Conservation (phyloP, 1,284 basidiomycete genomes). For the Porodaedalea pini region DNA sequence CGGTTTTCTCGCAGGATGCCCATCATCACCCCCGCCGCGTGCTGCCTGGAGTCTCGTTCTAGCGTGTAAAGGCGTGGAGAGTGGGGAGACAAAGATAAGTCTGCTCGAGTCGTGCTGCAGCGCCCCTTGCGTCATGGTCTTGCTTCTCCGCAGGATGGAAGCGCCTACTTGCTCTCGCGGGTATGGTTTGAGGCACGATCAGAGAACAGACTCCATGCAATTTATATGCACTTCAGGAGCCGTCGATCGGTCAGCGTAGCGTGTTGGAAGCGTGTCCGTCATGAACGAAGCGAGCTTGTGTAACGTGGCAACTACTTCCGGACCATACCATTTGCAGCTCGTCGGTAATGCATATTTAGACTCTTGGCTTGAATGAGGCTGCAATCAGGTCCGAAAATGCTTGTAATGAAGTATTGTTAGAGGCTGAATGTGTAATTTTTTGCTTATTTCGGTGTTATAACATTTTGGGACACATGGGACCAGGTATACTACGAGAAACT, state of each 20-base stretch:
- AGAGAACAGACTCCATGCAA: not conserved
- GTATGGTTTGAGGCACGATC: conserved; percentile 5
- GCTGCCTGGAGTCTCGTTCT: not conserved
- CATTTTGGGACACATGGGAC: conserved; percentile 2
- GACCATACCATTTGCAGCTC: conserved; percentile 5
- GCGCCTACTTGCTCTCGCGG: conserved; percentile 1
- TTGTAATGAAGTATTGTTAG: not conserved
- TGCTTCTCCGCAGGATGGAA: not conserved
- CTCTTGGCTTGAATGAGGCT: not conserved
- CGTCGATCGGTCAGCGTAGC: conserved; percentile 1
- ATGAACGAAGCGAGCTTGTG: not conserved
- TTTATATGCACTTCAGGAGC: conserved; percentile 2
- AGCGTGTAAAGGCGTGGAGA: not conserved
- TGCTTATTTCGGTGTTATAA: conserved; percentile 6
- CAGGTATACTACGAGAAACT: conserved; percentile 17
- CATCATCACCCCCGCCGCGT: not conserved
- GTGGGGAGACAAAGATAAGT: not conserved
- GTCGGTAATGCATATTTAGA: conserved; percentile 5
- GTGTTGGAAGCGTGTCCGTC: not conserved
- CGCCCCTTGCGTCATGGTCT: not conserved
- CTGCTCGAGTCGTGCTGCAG: not conserved
- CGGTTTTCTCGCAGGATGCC: not conserved
- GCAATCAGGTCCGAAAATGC: not conserved
- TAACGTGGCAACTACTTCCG: conserved; percentile 10
- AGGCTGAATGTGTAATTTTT: not conserved